Evolutionary conservation across 2,329 filamentous ascomycete species (phyloP), one percentile per base, ranked within the genome.

Genomic region (Drechslerella coelobrocha): DNA sequence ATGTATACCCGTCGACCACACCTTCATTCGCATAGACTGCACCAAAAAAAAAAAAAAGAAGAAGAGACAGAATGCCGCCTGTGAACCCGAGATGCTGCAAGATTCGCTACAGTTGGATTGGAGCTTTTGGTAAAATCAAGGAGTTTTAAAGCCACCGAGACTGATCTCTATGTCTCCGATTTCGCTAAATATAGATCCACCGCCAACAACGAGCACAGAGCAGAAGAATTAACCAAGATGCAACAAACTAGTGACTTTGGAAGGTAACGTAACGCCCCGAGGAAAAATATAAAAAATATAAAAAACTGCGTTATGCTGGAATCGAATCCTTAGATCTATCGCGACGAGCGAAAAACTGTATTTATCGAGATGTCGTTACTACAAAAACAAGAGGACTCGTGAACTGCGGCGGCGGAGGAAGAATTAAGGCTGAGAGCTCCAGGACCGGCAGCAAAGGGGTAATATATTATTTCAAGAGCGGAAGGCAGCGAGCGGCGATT

Each of bases 381-480:
- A 31, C 6, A 31, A 41, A 48, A 47, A 6, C 29, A 31, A 31
- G 29, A 31, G 6, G 29, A 31, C 6, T 31, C 29, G 29, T 31
- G 6, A 31, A 31, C 6, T 31, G 29, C 6, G 12, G 41, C 26
- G 26, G n/a, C n/a, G 17, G 47, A 43, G 29, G 61, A 19, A 21
- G 21, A 26, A 54, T 37, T 31, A 31, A 21, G 61, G 53, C 52
- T 23, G 52, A 48, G 19, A 51, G 10, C n/a, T n/a, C n/a, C n/a
- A n/a, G n/a, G n/a, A n/a, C n/a, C n/a, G n/a, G n/a, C n/a, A n/a
- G n/a, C n/a, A n/a, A n/a, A 31, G 29, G 12, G 29, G 6, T 31
- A 31, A 12, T 6, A 31, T 31, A 6, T 31, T 31, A 31, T 6
- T 31, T 37, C 37, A 31, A 12, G 55, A 50, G 41, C 37, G 43